Evolutionary conservation across 2,329 filamentous ascomycete genomes (phyloP), one percentile per base, ranked within the genome.

Genomic region (Alternaria postmessia): DNA sequence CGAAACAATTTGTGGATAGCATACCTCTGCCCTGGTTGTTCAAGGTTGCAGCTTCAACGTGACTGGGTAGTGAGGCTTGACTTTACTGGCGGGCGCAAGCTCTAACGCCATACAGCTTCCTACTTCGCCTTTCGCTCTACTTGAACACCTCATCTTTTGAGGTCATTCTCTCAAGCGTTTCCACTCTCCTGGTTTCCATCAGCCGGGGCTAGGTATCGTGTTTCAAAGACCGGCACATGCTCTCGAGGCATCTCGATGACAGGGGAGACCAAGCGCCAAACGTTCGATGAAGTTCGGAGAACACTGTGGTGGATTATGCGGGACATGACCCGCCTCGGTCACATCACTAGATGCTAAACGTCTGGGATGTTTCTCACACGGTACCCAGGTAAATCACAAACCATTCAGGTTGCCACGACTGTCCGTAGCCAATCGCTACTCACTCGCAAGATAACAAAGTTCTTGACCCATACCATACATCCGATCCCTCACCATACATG

Each of bases 351-450:
- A 75, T 70, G 39, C 61, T 30, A 60, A 62, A 64, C 62, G 68
- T 71, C 65, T 73, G 65, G 67, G 62, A 48, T 63, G 36, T 43
- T 57, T 47, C 58, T 54, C 46, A 54, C 57, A 57, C 69, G 66
- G 59, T 38, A 62, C 63, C 54, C 58, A 66, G 28, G 58, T 22
- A 24, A 7, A 52, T 52, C 41, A 52, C 54, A 61, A 60, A 61
- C 54, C 28, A 7, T 49, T 48, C 8, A 16, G 41, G 63, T 67
- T 51, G 49, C 59, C 51, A 57, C 34, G 46, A 41, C 16, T 11
- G 18, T 38, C 5, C n/a, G 8, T 24, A 36, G 5, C 68, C 68
- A 70, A 65, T 67, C 32, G 39, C 14, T n/a, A 28, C 20, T 14
- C n/a, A 52, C 43, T 39, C 20, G 18, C 44, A 24, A 49, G 52